A percentile compares a stretch with the other conserved stretches of the same genome.
These are phyloP conservation scores for Ampelocalamus luodianensis DNA, from an alignment of 176 grass and related monocot genomes.

Conservation along the genomic window DNA sequence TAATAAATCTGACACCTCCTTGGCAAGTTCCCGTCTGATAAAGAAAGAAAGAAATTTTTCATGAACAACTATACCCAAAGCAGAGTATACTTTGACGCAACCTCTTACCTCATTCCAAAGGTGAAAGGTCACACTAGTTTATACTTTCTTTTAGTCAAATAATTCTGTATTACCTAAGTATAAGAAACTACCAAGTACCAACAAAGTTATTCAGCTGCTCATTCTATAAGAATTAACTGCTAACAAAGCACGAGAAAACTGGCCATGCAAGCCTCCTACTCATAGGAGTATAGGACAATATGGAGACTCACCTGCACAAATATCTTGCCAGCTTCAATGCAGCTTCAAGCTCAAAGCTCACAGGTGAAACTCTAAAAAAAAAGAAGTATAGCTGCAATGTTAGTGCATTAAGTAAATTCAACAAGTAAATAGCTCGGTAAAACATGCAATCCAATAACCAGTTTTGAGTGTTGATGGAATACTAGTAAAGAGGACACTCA, in stretches of 20 bases:
- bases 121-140: not conserved
- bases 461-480: not conserved
- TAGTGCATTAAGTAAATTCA: slow-evolving; percentile 22
- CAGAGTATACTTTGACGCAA: slow-evolving; percentile 24
- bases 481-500: slow-evolving; percentile 7
- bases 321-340: slow-evolving; percentile 97
- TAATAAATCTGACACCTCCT: slow-evolving; percentile 94
- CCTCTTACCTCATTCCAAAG: slow-evolving; percentile 23
- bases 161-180: not conserved
- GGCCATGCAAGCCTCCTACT: not conserved
- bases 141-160: not conserved
- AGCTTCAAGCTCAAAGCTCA: slow-evolving; percentile 99
- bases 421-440: slow-evolving; percentile 28
- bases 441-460: slow-evolving; percentile 21
- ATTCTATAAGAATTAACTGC: slow-evolving; percentile 29
- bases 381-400: slow-evolving; percentile 28
- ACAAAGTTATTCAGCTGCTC: not conserved
- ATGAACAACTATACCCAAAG: slow-evolving; percentile 10
- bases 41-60: slow-evolving; percentile 30
- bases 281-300: slow-evolving; percentile 29
- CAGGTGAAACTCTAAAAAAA: slow-evolving; percentile 88
- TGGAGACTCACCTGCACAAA: slow-evolving; percentile 70
- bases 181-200: not conserved
- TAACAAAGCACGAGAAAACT: not conserved
- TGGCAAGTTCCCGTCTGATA: slow-evolving; percentile 75